Evolutionary conservation across 2,329 filamentous ascomycete species (phyloP).

Genomic region (Trichoderma lentiforme): DNA sequence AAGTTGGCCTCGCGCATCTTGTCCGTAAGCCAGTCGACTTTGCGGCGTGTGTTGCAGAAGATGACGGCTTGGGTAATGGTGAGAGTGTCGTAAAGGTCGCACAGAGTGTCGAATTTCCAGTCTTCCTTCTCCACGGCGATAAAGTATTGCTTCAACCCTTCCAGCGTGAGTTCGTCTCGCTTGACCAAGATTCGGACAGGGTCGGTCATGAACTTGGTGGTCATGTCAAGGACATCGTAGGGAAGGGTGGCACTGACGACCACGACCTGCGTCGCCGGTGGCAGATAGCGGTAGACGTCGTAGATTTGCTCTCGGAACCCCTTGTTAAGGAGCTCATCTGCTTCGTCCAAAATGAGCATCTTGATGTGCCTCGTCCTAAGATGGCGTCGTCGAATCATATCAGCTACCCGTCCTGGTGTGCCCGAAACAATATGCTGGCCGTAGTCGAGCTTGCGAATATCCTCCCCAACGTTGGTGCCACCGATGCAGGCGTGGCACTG

Average conservation of each 20-base stretch:
- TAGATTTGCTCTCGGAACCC: conserved; percentile 99
- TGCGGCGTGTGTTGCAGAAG: conserved; percentile 98
- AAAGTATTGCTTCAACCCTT: conserved; percentile 98
- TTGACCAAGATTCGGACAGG: conserved; percentile 95
- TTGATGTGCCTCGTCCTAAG: conserved; percentile 60
- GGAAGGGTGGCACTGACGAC: conserved; percentile 95
- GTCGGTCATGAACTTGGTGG: conserved; percentile 99
- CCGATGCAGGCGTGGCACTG: conserved; percentile 99
- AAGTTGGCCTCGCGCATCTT: conserved; percentile 99
- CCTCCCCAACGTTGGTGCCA: conserved; percentile 95
- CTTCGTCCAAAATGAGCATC: conserved; percentile 61
- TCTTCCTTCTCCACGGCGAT: conserved; percentile 99
- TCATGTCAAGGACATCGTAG: conserved; percentile 98
- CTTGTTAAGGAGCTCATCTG: conserved; percentile 72
- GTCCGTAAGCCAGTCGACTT: conserved; percentile 99
- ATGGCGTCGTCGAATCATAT: conserved; percentile 59
- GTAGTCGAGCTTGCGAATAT: conserved; percentile 96
- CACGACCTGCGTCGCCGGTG: conserved; percentile 95
- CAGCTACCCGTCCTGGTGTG: conserved; percentile 85
- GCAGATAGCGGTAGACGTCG: conserved; percentile 95
- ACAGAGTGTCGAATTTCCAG: conserved; percentile 99
- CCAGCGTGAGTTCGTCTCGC: conserved; percentile 96
- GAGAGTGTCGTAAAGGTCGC: conserved; percentile 96
- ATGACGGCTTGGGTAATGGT: conserved; percentile 99
- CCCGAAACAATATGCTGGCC: conserved; percentile 97